Base-by-base conservation (phyloP, 164 flowering plant species). In the Aristolochia californica region DNA sequence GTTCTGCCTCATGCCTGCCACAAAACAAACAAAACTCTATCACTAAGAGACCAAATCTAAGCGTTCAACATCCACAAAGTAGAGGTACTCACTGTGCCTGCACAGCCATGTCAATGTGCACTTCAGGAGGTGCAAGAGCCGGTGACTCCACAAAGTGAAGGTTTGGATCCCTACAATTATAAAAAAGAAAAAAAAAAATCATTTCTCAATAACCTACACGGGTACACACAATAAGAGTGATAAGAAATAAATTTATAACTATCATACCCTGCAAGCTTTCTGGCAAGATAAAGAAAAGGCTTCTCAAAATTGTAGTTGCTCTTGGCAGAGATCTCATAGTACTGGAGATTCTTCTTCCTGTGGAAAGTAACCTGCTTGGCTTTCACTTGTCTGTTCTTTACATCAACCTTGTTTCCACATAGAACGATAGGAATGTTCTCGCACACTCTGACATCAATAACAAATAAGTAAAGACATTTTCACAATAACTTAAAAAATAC, bases 341-440 rank as follows among this genome's bases (percentile, higher is more conserved):
- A 84, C 66, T 84, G 95, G 48, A 87, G 68, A 55, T 83, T 84
- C 76, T 87, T 87, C 73, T 87, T 87, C 72, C 91, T 63, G 74
- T 87, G 95, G 76, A 84, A 84, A 15, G 91, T 87, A 48, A 87
- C 95, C 64, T 87, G 95, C 81, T 84, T 87, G 34, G 89, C 95
- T 58, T 87, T 87, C 57, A 87, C 95, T 59, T 87, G 95, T 79
- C 91, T 80, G 77, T 84, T 84, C 75, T 87, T 87, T 45, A 87
- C 95, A 72, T 85, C 93, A 57, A 85, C 93, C 76, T 88, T 88
- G 81, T 88, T 88, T 10, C 94, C 94, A 64, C 96, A 88, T 10
- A 88, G 74, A 45, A 88, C 94, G 65, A 88, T 83, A 2, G 96
- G 93, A 43, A 88, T 84, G 58, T 83, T 88, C 70, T 85, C 97